Conservation (phyloP, 2,329 filamentous ascomycete genomes). For the Drechslerella coelobrocha region DNA sequence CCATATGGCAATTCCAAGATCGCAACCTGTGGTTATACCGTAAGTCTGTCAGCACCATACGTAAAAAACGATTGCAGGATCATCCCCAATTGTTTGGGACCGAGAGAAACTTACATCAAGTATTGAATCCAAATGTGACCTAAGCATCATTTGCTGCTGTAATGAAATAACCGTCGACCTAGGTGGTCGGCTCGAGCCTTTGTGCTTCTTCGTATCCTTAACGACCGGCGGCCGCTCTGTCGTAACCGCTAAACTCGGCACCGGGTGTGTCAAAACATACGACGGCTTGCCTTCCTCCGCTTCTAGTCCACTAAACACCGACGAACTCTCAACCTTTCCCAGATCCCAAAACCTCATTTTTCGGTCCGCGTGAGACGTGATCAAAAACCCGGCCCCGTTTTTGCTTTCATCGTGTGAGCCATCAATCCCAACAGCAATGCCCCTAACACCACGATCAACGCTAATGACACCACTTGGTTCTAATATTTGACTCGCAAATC, state of each 20-base stretch:
- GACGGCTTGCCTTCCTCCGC: slow-evolving; percentile 74
- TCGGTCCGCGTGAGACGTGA: slow-evolving; percentile 87
- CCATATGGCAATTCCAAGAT: slow-evolving; percentile 86
- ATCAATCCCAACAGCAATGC: slow-evolving; percentile 76
- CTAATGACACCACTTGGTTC: slow-evolving; percentile 66
- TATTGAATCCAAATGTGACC: slow-evolving; percentile 85
- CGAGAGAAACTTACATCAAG: slow-evolving; percentile 73
- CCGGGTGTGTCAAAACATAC: slow-evolving; percentile 71
- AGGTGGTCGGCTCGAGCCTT: slow-evolving; percentile 63
- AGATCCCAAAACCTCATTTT: slow-evolving; percentile 95
- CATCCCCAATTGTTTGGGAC: too few species aligned
- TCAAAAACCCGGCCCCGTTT: slow-evolving; percentile 69
- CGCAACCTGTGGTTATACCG: slow-evolving; percentile 59
- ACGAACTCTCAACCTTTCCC: slow-evolving; percentile 75
- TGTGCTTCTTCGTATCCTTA: slow-evolving; percentile 54
- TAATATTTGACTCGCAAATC: slow-evolving; percentile 70
- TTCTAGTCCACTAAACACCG: slow-evolving; percentile 78
- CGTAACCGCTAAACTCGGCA: slow-evolving; percentile 69
- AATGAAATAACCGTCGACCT: slow-evolving; percentile 83
- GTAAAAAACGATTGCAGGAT: neutral
- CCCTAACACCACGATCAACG: slow-evolving; percentile 73
- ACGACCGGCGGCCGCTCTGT: slow-evolving; percentile 63
- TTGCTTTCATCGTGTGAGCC: slow-evolving; percentile 73
- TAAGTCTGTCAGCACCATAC: neutral
- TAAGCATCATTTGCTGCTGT: slow-evolving; percentile 84